Percentiles rank a stretch among this genome's conserved stretches.
phyloP scores from a whole-genome alignment of 176 grass and related monocot species.

The Olyra latifolia region DNA sequence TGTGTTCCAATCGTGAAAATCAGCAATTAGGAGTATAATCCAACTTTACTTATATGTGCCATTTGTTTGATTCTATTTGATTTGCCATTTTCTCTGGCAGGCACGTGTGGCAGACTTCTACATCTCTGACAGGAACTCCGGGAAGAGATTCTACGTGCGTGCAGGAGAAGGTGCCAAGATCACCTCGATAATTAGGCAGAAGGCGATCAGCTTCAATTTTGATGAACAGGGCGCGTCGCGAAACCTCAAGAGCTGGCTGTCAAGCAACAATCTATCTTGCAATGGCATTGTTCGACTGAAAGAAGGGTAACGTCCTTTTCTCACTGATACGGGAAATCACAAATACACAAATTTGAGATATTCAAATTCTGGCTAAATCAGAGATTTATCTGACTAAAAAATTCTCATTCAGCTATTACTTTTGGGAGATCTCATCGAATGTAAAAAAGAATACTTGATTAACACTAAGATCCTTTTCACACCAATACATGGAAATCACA shows the following conservation, averaged over 20 bases:
- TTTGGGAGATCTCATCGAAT: too few relatives aligned
- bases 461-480: too few relatives aligned
- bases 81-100: constrained; percentile 37
- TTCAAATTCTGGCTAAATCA: too few relatives aligned
- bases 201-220: constrained; percentile 41
- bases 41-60: too few relatives aligned
- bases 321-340: neutral
- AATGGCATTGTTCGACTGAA: constrained; percentile 41
- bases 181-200: constrained; percentile 50
- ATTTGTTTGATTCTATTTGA: too few relatives aligned
- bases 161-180: constrained; percentile 59
- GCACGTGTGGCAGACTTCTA: constrained; percentile 65
- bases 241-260: constrained; percentile 51
- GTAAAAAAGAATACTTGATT: too few relatives aligned
- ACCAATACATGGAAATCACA: too few relatives aligned
- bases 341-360: too few relatives aligned
- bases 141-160: constrained; percentile 77
- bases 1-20: too few relatives aligned
- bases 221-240: constrained; percentile 29
- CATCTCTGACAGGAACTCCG: constrained; percentile 71
- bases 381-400: too few relatives aligned
- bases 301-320: constrained; percentile 59
- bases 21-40: too few relatives aligned
- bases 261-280: constrained; percentile 38
- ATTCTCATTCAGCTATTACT: too few relatives aligned